These are phyloP conservation scores for Eutypa lata DNA, from an alignment of 2,329 filamentous ascomycete genomes.

Conservation along the genomic window DNA sequence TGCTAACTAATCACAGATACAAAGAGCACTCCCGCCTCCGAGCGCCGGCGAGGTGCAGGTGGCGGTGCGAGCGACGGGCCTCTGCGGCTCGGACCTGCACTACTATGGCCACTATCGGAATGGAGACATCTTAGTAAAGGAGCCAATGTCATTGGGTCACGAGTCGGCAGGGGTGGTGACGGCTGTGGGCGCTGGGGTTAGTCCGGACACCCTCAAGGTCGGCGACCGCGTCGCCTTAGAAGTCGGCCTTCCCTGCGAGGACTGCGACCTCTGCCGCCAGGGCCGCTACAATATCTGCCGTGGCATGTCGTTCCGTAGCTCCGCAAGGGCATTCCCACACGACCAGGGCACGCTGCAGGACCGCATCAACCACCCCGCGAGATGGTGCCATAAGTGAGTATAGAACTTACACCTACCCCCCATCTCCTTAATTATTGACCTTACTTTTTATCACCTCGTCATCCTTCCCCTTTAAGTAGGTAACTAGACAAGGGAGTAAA, in stretches of 20 bases:
- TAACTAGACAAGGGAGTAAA: no score
- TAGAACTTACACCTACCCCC: neutral
- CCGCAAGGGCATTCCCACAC: conserved; percentile 54
- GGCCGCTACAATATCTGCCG: conserved; percentile 64
- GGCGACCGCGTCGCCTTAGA: conserved; percentile 69
- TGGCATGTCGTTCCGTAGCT: conserved; percentile 55
- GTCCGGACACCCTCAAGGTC: conserved; percentile 42
- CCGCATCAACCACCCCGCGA: conserved; percentile 51
- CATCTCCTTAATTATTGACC: no score
- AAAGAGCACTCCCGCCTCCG: conserved; percentile 52
- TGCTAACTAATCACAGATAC: conserved; percentile 41
- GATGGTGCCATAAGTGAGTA: conserved; percentile 53
- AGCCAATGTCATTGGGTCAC: conserved; percentile 59
- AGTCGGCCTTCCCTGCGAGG: conserved; percentile 52
- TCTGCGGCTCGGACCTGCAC: conserved; percentile 67
- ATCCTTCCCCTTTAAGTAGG: no score
- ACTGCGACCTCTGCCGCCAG: conserved; percentile 44
- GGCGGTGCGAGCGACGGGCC: conserved; percentile 57
- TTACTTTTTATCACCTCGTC: no score
- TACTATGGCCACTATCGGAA: conserved; percentile 67
- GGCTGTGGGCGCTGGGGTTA: conserved; percentile 57
- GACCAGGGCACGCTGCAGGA: conserved; percentile 59
- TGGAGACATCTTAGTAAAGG: conserved; percentile 58
- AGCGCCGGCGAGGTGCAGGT: conserved; percentile 57
- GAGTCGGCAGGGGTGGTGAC: conserved; percentile 67